Evolutionary conservation across 331 rosid genomes (phyloP).

Genomic region (Erythrophleum ivorense): DNA sequence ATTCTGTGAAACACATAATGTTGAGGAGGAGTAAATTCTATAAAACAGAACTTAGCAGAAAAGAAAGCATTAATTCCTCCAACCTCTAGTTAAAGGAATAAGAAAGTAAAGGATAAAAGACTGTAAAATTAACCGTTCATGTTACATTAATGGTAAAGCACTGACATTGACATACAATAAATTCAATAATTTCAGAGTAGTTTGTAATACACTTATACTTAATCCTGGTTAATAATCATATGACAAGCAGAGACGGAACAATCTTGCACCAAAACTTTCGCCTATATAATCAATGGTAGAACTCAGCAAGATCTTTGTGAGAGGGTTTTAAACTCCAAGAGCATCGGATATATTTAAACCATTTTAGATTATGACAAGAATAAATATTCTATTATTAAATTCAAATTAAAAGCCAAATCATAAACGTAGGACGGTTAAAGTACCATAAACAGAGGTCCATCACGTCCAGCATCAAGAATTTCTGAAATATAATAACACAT

Average conservation of each 20-base stretch:
- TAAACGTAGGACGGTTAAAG: constrained; percentile 29
- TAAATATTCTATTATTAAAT: constrained; percentile 6
- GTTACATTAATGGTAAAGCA: neutral
- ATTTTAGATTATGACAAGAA: neutral
- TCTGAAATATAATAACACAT: constrained; percentile 85
- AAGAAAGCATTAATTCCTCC: neutral
- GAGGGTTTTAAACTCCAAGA: constrained; percentile 32
- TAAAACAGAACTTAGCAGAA: neutral
- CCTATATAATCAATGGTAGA: constrained; percentile 28
- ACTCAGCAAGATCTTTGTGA: constrained; percentile 32
- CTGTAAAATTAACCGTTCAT: neutral
- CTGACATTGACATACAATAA: constrained; percentile 18
- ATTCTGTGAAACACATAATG: neutral
- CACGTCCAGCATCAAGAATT: constrained; percentile 83
- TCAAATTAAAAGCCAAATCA: constrained; percentile 24
- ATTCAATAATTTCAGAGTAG: constrained; percentile 19
- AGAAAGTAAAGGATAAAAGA: neutral
- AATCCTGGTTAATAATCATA: neutral
- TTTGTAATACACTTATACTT: neutral
- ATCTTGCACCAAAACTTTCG: constrained; percentile 25
- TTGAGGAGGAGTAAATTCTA: constrained; percentile 12
- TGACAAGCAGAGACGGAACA: constrained; percentile 16
- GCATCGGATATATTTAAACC: constrained; percentile 29
- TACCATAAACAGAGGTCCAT: constrained; percentile 98
- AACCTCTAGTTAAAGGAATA: neutral